Evolutionary conservation across 208 protist species (phyloP), one percentile per base, ranked within the genome.

Genomic region (Wallacemonas collosoma): DNA sequence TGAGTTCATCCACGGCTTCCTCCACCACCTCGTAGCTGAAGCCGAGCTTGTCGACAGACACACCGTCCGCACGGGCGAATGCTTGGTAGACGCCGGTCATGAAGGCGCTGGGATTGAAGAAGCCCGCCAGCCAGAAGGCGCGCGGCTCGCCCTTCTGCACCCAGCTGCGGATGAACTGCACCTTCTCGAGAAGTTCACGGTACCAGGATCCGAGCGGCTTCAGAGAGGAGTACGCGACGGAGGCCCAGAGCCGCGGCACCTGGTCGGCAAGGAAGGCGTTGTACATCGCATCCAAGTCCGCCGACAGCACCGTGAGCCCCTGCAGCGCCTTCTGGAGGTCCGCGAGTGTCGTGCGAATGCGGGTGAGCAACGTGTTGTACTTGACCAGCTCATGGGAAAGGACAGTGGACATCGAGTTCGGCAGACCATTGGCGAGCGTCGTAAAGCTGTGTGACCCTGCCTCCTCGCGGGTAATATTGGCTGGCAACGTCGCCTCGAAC

Each of bases 101-200:
- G 83, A 99, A 99, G 45, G 95, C 98, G 82, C 99, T 99, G 50
- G 98, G 98, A 88, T 99, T 99, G 88, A 98, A 99, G 82, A 99
- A 98, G 47, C 97, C 97, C 45, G 93, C 88, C 41, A 99, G 87
- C 97, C 97, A 99, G 84, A 98, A 99, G 36, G 85, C 85, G 15
- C 61, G 81, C 47, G 98, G 98, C 72, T 94, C 84, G 1, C 98
- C 98, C 44, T 93, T 85, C 41, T 84, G 80, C 60, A 99, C 67
- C 98, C 98, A 99, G 11, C 73, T 78, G 8, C 88, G 87, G 43
- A 99, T 96, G 77, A 99, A 99, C 15, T 89, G 74, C 35, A 99
- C 84, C 44, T 97, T 85, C 60, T 87, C 63, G 6, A 98, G 61
- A 9, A 99, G 87, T 79, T 99, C 98, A 50, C 96, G 91, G 69